Conservation (phyloP, 192 early-diverging fungal genomes). For the Podila verticillata region DNA sequence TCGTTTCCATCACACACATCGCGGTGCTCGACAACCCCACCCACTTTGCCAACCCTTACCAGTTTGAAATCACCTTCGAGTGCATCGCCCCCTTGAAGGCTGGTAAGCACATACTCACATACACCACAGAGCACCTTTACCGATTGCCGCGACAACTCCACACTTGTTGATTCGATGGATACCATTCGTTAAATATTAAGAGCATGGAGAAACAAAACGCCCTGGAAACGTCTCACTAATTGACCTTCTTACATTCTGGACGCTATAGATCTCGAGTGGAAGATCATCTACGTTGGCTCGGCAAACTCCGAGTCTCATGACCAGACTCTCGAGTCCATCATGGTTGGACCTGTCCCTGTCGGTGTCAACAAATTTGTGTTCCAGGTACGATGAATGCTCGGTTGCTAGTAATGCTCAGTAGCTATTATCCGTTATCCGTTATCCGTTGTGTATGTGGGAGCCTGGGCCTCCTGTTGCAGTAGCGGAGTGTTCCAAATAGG, state of each 20-base stretch:
- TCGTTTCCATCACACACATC: slow-evolving; percentile 85
- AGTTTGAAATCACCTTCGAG: slow-evolving; percentile 98
- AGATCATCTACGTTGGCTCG: slow-evolving; percentile 94
- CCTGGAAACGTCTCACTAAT: background rate
- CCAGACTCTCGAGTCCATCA: slow-evolving; percentile 93
- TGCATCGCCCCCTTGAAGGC: slow-evolving; percentile 87
- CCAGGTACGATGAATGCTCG: slow-evolving; percentile 68
- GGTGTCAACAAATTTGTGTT: slow-evolving; percentile 96
- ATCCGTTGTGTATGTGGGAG: background rate
- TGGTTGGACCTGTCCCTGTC: slow-evolving; percentile 96
- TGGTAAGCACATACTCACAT: slow-evolving; percentile 61
- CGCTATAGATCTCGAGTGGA: slow-evolving; percentile 93
- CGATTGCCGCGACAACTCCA: too few relatives aligned
- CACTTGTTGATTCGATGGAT: too few relatives aligned
- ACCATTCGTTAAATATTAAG: too few relatives aligned
- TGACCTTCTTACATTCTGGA: background rate
- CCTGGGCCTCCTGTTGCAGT: too few relatives aligned
- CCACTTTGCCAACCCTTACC: slow-evolving; percentile 81
- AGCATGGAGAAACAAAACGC: too few relatives aligned
- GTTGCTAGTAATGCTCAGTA: too few relatives aligned
- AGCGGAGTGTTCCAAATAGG: too few relatives aligned
- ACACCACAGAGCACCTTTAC: background rate
- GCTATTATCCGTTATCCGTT: background rate
- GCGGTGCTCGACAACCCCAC: slow-evolving; percentile 89
- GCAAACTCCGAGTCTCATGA: slow-evolving; percentile 85